These are phyloP conservation scores for Byssothecium circinans DNA, from an alignment of 2,329 filamentous ascomycete species.

Conservation along the genomic window DNA sequence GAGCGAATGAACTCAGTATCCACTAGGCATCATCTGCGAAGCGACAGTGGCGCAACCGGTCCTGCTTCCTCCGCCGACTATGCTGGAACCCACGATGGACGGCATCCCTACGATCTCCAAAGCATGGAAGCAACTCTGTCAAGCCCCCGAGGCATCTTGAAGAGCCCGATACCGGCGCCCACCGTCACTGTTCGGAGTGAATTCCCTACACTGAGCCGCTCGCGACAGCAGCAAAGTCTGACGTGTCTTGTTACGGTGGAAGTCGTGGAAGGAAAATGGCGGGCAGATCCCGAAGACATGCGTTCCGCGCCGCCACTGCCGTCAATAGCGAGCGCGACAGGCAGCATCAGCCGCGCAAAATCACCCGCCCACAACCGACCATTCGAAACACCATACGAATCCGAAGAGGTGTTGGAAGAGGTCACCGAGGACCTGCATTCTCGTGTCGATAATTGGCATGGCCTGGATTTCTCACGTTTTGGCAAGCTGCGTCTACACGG, in stretches of 20 bases:
- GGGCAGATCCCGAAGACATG: constrained; percentile 79
- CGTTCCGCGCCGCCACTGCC: constrained; percentile 55
- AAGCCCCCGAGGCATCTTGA: constrained; percentile 69
- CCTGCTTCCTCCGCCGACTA: constrained; percentile 77
- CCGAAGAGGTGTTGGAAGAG: constrained; percentile 74
- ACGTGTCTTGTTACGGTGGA: constrained; percentile 94
- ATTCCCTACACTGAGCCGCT: constrained; percentile 90
- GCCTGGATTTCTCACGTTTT: constrained; percentile 89
- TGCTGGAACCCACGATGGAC: constrained; percentile 71
- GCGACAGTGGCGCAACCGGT: constrained; percentile 74
- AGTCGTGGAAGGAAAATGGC: constrained; percentile 90
- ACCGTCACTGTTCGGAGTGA: constrained; percentile 95
- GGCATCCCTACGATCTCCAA: constrained; percentile 93
- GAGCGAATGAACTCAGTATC: constrained; percentile 44
- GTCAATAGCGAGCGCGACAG: constrained; percentile 51
- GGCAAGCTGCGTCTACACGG: constrained; percentile 89
- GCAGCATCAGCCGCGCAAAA: constrained; percentile 53
- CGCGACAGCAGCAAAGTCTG: constrained; percentile 89
- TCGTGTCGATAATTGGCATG: constrained; percentile 98
- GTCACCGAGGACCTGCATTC: constrained; percentile 81
- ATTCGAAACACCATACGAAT: constrained; percentile 65
- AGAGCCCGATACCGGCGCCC: constrained; percentile 87
- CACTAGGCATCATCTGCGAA: constrained; percentile 63
- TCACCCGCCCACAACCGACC: constrained; percentile 61
- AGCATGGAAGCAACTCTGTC: constrained; percentile 87